Conservation (phyloP, 129 eudicot genomes). For the Logfia minima region DNA sequence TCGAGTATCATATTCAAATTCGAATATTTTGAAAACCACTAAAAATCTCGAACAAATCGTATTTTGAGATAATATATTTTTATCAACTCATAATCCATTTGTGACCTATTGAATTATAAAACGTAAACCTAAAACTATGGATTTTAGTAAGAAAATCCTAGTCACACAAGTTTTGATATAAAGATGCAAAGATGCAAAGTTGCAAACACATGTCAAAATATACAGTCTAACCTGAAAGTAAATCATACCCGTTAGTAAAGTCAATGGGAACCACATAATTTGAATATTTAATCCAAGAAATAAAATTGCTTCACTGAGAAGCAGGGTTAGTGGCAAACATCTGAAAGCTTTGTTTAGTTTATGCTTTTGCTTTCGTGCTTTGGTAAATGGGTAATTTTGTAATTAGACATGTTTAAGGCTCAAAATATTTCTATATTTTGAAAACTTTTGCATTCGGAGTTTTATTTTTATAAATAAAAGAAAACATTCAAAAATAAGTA, state of each 20-base stretch:
- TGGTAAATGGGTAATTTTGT: not conserved
- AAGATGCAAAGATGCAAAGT: not conserved
- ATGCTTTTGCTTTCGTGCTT: not conserved
- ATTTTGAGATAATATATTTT: not conserved
- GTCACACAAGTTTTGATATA: not conserved
- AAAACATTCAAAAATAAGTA: no score
- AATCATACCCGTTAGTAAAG: not conserved
- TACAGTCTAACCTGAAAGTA: not conserved
- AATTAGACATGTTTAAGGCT: not conserved
- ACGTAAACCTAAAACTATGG: no score
- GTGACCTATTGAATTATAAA: not conserved
- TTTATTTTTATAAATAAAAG: no score
- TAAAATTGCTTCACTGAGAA: constrained; percentile 24
- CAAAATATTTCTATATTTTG: not conserved
- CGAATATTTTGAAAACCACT: no score
- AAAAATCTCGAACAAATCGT: no score
- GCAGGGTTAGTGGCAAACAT: constrained; percentile 32
- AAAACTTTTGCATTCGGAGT: no score
- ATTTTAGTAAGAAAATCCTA: not conserved
- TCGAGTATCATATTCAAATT: no score
- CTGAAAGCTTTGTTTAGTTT: constrained; percentile 7
- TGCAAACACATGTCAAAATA: not conserved
- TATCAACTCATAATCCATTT: not conserved
- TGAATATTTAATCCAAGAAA: constrained; percentile 11
- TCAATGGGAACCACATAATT: constrained; percentile 26